Base-by-base conservation (phyloP, 345 rosid species). In the Rhodamnia rubescens region DNA sequence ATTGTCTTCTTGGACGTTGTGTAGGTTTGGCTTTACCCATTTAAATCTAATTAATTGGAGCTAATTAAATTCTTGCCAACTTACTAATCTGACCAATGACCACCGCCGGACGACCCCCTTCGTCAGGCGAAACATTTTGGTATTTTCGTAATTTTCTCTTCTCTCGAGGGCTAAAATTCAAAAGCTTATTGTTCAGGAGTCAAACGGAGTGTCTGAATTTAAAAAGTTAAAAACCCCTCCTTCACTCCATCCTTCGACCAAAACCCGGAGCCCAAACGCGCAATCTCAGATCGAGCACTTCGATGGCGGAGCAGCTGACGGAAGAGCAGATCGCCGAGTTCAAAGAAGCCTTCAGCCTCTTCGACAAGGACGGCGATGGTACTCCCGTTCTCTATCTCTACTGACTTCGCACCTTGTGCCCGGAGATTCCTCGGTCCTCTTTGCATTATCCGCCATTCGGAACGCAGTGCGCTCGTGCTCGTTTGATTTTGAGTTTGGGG, bases 301-400 rank as follows among this genome's bases (percentile, higher is more conserved):
- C 32, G 20, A 81, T 82, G 90, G 85, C 88, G 26, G 90, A 89
- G 74, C 86, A 87, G 58, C 85, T 89, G 16, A 85, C 90, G 4
- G 90, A 89, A 44, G 89, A 89, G 32, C 90, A 87, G 90, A 89
- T 89, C 88, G 89, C 88, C 8, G 89, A 89, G 88, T 89, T 89
- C 88, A 89, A 89, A 58, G 89, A 87, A 82, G 87, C 90, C 44
- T 89, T 89, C 81, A 87, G 88, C 87, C 90, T 87, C 84, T 87
- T 89, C 85, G 89, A 89, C 87, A 87, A 87, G 84, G 89, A 89
- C 54, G 90, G 90, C 82, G 90, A 89, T 82, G 90, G 90, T 89
- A 89, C 20, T 24, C 20, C 22, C 1, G 4, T 6, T 16, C 47
- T 36, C 47, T 21, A 21, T 54, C 57, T 7, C 24, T 21, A 3